Base-by-base conservation (phyloP, 805 yeast species). In the Ogataea ramenticola region DNA sequence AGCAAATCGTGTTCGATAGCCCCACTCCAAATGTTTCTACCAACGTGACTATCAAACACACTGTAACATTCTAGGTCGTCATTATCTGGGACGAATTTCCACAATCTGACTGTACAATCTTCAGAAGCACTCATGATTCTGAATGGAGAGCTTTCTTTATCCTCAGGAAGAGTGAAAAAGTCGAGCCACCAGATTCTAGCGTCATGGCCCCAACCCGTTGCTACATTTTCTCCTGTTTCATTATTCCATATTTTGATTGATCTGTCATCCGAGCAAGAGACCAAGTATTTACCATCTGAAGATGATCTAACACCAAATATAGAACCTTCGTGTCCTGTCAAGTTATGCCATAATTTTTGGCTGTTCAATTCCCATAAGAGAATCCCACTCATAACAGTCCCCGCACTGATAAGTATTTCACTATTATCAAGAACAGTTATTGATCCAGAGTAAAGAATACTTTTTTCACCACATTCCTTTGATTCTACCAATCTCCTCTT, bases 131-230 rank as follows among this genome's bases (percentile, higher is more conserved):
- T 79, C 15, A 87, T 66, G 1, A 81, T 52, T 5, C 65, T 60
- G 51, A 56, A 50, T 5, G 49, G 49, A 17, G 41, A 34, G 5
- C 45, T 45, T 21, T 34, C n/a, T 5, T 22, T 17, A 19, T 29
- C 26, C 4, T 48, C 46, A 38, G 62, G 62, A 16, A 60, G 52
- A 6, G 65, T 64, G 46, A 67, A 74, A 56, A 87, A 86, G 41
- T 70, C 71, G 38, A 91, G 66, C 36, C 76, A 74, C 99, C 99
- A 93, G 35, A 93, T 90, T 57, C 99, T 75, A 0, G 98, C 91
- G 1, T 85, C 82, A 58, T 93, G 99, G 14, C 98, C 99, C 97
- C 97, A 93, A 0, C 96, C 97, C 24, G 80, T 76, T 1, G 91
- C 84, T 34, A 85, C 52, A 30, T 79, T 62, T 11, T 64, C 53